These are phyloP conservation scores for Acmispon strigosus DNA, from an alignment of 306 rosid genomes.

Conservation along the genomic window DNA sequence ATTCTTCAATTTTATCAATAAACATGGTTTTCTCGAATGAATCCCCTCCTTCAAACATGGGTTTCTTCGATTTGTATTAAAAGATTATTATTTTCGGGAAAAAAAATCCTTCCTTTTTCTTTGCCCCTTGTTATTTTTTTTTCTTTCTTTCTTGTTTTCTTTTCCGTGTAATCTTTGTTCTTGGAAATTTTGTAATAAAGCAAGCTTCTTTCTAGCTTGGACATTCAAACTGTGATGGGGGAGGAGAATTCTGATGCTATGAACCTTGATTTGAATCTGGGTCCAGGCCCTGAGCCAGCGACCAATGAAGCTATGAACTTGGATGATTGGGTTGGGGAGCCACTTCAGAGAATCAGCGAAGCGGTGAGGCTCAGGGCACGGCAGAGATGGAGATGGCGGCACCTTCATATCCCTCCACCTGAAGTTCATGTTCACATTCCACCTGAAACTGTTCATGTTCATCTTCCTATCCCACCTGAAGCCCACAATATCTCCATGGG, in stretches of 20 bases:
- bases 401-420: constrained; percentile 14
- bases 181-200: constrained; percentile 20
- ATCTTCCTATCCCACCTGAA: constrained; percentile 33
- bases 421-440: constrained; percentile 31
- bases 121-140: not conserved
- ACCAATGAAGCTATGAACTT: constrained; percentile 43
- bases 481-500: constrained; percentile 44
- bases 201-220: constrained; percentile 15
- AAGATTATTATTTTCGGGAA: not conserved
- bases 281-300: constrained; percentile 67
- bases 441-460: constrained; percentile 25
- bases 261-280: constrained; percentile 97
- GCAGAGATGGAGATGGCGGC: constrained; percentile 66
- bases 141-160: not conserved
- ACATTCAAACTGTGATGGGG: constrained; percentile 47
- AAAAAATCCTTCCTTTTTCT: not conserved
- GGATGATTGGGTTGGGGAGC: constrained; percentile 53
- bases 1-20: constrained; percentile 28
- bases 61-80: constrained; percentile 25
- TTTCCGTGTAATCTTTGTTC: not conserved
- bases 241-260: constrained; percentile 73
- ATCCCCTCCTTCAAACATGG: not conserved
- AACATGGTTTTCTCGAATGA: not conserved
- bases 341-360: constrained; percentile 47
- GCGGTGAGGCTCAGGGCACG: constrained; percentile 48